phyloP scores from a whole-genome alignment of 1,284 basidiomycete genomes.

The Heterobasidion parviporum region DNA sequence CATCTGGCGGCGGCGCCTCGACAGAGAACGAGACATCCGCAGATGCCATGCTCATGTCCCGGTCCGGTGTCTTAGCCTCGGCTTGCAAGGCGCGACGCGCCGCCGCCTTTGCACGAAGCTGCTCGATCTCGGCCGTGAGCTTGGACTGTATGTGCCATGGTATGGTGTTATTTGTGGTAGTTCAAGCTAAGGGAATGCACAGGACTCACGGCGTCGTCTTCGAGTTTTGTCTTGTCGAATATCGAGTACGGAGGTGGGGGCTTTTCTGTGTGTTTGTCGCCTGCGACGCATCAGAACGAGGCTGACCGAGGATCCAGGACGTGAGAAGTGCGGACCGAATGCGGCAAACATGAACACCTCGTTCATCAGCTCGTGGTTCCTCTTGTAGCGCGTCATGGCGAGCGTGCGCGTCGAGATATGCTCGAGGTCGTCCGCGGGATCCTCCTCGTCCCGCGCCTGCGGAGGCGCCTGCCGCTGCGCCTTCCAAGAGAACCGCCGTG shows the following conservation, averaged over 20 bases:
- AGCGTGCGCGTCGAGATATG: slow-evolving; percentile 63
- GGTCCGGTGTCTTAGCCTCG: too few species aligned
- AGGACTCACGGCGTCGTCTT: slow-evolving; percentile 28
- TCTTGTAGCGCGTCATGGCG: slow-evolving; percentile 60
- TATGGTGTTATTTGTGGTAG: too few species aligned
- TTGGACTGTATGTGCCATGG: slow-evolving; percentile 5
- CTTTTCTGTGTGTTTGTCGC: slow-evolving; percentile 32
- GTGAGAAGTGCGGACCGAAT: slow-evolving; percentile 36
- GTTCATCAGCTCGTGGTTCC: slow-evolving; percentile 78
- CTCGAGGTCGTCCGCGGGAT: slow-evolving; percentile 65
- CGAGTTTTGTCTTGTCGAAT: slow-evolving; percentile 52
- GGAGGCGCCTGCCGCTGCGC: slow-evolving; percentile 20
- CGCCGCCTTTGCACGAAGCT: slow-evolving; percentile 11
- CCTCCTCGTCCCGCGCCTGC: slow-evolving; percentile 50
- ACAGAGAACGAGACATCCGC: too few species aligned
- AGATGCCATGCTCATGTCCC: too few species aligned
- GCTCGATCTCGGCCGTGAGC: slow-evolving; percentile 13
- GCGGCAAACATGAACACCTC: slow-evolving; percentile 69
- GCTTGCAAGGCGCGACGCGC: slow-evolving; percentile 6
- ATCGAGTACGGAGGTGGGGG: slow-evolving; percentile 43
- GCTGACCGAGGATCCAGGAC: background rate
- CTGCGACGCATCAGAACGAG: slow-evolving; percentile 21
- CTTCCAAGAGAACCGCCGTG: background rate
- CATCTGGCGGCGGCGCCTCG: too few species aligned
- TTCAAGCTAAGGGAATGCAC: too few species aligned